Base-by-base conservation (phyloP, 176 grass and related monocot genomes). In the Aegilops umbellulata region DNA sequence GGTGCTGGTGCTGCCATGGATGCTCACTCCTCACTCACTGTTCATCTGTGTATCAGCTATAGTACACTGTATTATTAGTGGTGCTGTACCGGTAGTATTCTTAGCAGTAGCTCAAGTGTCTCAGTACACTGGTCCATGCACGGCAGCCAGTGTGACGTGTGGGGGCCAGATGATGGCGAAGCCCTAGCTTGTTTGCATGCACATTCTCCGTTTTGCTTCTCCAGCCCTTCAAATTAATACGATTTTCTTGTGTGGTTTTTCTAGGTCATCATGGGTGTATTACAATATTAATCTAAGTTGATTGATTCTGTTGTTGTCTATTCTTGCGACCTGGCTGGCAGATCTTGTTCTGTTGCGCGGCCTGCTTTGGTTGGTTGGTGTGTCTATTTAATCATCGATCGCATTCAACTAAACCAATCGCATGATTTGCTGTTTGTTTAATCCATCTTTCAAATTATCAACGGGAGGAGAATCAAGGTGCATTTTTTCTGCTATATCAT, bases 51-150 rank as follows among this genome's bases (percentile, higher is more conserved):
- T 60, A 51, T 25, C 35, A 49, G 24, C 16, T 42, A 74, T 3
- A 51, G 51, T 60, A 20, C 11, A 13, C 29, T 53, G 72, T 24
- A 46, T 64, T 47, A 61, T 65, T 30, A 19, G 20, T 10, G 19
- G 69, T 16, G n/a, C 3, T 23, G 6, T 29, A 17, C 29, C 36
- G 30, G 32, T 22, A 22, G 32, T 49, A 49, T 74, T 74, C 5
- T 62, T 17, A 53, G 49, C 32, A 84, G 89, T 87, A 91, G 89
- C 89, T 91, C 89, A 87, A 91, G 68, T 69, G 89, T 91, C 89
- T 29, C 81, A 30, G 27, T 87, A 84, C 76, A 87, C 34, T 87
- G 69, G 89, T 76, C 85, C 89, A 80, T 84, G 55, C 73, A 76
- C 49, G 44, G 23, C 66, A 80, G 73, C 8, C 42, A 84, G 73